Evolutionary conservation across 805 yeast genomes (phyloP), one percentile per base, ranked within the genome.

Genomic region (Candida nitratophila): DNA sequence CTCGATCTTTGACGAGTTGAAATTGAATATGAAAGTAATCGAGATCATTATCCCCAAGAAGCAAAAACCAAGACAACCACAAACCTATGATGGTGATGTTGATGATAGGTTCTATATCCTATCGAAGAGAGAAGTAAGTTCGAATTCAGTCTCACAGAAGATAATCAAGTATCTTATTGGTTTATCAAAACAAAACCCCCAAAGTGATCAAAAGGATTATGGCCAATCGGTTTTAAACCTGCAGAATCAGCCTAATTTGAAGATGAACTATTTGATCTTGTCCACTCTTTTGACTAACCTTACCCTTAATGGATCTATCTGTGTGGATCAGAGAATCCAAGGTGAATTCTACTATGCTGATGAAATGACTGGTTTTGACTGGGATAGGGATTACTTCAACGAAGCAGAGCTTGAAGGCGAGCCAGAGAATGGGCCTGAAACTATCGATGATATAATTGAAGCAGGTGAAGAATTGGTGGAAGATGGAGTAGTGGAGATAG

Each of bases 1-100:
- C 43, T 69, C 68, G 24, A 57, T 69, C 14, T 79, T 88, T 54
- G 79, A 74, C 7, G 54, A 53, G 8, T 63, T 89, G 37, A 69
- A 48, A 3, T 43, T 60, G 26, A 52, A 52, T 37, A 43, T 59
- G 14, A 51, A 50, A 30, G 39, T 63, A 6, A 42, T 61, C 2
- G 51, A 75, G 8, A 64, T 91, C 15, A 42, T 57, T 56, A n/a
- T 51, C 50, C 44, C 54, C 57, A 42, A 24, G 10, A 24, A 24
- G 27, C 27, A 24, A 10, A 24, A 24, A 24, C 27, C 27, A 24
- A 24, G 10, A 7, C 27, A 24, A n/a, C n/a, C n/a, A n/a, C n/a
- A n/a, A n/a, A n/a, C 44, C 61, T 66, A 22, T 31, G 56, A 30
- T 48, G 24, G 19, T 3, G 17, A 57, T 22, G 63, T 47, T 39